Base-by-base conservation (phyloP, 768 basidiomycete genomes). In the Mycena amicta region DNA sequence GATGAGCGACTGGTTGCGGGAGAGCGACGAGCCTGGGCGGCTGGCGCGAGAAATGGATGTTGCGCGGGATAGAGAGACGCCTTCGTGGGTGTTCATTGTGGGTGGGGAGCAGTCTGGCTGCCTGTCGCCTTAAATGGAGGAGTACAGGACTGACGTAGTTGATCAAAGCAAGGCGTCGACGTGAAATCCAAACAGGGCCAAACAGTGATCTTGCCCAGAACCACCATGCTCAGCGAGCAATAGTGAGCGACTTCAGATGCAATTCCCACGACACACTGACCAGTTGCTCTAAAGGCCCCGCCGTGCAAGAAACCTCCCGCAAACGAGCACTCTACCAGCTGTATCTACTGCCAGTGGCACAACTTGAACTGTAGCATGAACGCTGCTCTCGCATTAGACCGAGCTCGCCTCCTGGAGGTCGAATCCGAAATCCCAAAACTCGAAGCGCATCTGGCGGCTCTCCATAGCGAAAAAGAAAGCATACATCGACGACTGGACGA, bases 1-100 rank as follows among this genome's bases (percentile, higher is more conserved):
- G 80, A 98, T 93, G 68, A 98, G 85, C 3, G 88, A 89, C 73
- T 93, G 90, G 56, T 83, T 86, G 49, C 92, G 81, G 11, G 92
- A 93, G 43, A 89, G 70, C 5, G 92, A 86, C 3, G 91, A 93
- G 52, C 83, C 84, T 40, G 82, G 82, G 57, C 76, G 83, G 69
- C 80, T 83, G 0, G 81, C 80, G 27, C 89, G 80, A 2, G 90
- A 91, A 30, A 88, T 70, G 15, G 89, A 90, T 2, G 88, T 88
- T 12, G 90, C 86, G 49, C 90, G 79, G 16, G 92, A 92, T 20
- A 85, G 63, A 5, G 84, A 80, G 37, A 76, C 74, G 13, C 70
- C 63, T 67, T 84, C 83, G 72, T 79, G 33, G 33, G 8, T 37
- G 33, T 37, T 37, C 33, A 37, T 37, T 37, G 11, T 37, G 8